Base-by-base conservation (phyloP, 78 protist genomes). In the Kipferlia bialata region DNA sequence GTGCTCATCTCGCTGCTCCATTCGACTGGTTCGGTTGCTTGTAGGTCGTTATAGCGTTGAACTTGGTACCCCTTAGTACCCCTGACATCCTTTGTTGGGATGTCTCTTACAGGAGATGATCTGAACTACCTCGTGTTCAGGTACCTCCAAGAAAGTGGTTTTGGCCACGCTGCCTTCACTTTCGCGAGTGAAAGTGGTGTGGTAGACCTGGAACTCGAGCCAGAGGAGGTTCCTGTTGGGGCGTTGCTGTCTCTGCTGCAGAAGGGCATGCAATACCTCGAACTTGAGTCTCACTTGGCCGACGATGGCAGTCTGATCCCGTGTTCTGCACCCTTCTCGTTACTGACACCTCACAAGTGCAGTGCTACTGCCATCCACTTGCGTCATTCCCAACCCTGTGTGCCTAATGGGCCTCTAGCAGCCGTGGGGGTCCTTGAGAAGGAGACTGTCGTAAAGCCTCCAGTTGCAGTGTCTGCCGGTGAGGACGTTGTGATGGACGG, bases 241-340 rank as follows among this genome's bases (percentile, higher is more conserved):
- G 69, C 80, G 6, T 74, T 92, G 29, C 57, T 92, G 31, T 72
- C 89, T 20, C 57, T 85, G 6, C 36, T 92, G 15, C 94, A 91
- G 64, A 89, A 87, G 67, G 97, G 96, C 0, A 37, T 90, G 24
- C 91, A 78, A 54, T 91, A 90, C 59, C n/a, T 44, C n/a, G 89
- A 89, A n/a, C 80, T 90, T 1, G 96, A 91, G 64, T 69, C 86
- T 17, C 87, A 85, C 55, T 20, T 85, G 2, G 26, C 2, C 31
- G 22, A 83, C 29, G 85, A 82, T 54, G 91, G 91, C 16, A 66
- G 80, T 0, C 87, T 80, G 29, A 20, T 80, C 12, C 55, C 54
- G 36, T 86, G 87, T 53, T 68, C 61, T 22, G 87, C 79, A 36
- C 81, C 81, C 59, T 82, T 82, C 32, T 58, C 64, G 41, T 53